Conservation (phyloP, 306 rosid genomes). For the Gillenia trifoliata region DNA sequence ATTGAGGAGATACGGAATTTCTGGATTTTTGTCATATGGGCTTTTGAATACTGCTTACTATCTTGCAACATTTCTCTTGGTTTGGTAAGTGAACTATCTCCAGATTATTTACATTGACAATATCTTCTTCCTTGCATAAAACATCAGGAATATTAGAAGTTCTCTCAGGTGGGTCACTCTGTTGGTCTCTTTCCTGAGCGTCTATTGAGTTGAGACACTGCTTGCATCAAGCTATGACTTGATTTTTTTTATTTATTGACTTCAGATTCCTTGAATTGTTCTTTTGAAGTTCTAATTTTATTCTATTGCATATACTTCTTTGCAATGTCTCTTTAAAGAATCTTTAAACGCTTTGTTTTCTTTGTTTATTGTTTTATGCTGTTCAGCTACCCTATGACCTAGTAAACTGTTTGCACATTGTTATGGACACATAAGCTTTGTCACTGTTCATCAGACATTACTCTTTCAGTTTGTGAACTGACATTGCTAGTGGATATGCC, state of each 20-base stretch:
- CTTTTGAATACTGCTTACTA: conserved; percentile 86
- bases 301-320: neutral
- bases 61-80: conserved; percentile 71
- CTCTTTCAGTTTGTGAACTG: too few species aligned
- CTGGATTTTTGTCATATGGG: conserved; percentile 85
- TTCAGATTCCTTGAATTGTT: neutral
- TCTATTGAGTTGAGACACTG: neutral
- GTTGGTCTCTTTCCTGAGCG: neutral
- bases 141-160: neutral
- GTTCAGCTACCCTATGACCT: too few species aligned
- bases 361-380: neutral
- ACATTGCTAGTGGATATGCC: too few species aligned
- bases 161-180: too few species aligned
- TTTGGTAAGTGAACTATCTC: conserved; percentile 50
- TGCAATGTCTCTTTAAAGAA: neutral
- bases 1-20: conserved; percentile 73
- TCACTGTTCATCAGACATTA: too few species aligned
- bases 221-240: conserved; percentile 1
- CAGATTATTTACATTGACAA: neutral
- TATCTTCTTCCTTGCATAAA: neutral
- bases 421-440: neutral
- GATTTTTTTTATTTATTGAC: neutral
- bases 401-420: neutral
- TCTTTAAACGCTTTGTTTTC: neutral
- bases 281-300: neutral